Evolutionary conservation across 73 alveolate species (phyloP).

Genomic region (Stentor roeselii): DNA sequence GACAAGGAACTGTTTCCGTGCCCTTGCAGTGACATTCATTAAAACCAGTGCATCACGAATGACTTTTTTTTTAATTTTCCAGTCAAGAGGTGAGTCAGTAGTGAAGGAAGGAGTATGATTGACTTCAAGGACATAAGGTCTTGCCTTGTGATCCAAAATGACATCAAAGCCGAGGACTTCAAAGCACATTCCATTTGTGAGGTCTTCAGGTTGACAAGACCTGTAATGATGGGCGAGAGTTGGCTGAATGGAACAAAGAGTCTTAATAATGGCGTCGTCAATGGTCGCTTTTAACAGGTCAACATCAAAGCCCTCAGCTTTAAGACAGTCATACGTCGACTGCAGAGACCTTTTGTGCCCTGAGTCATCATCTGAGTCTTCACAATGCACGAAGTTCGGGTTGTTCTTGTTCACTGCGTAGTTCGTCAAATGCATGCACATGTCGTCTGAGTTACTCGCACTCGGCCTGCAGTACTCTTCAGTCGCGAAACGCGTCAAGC

Average conservation of each 20-base stretch:
- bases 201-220: slow-evolving; percentile 50
- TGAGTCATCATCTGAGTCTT: slow-evolving; percentile 45
- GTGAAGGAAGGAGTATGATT: slow-evolving; percentile 51
- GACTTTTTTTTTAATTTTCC: slow-evolving; percentile 29
- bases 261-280: slow-evolving; percentile 46
- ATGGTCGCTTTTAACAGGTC: slow-evolving; percentile 39
- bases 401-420: slow-evolving; percentile 79
- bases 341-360: slow-evolving; percentile 66
- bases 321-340: slow-evolving; percentile 39
- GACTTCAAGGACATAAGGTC: slow-evolving; percentile 41
- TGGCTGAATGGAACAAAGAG: slow-evolving; percentile 54
- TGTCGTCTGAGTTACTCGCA: slow-evolving; percentile 47
- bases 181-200: slow-evolving; percentile 51
- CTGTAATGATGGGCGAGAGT: slow-evolving; percentile 49
- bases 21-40: slow-evolving; percentile 34
- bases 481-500: slow-evolving; percentile 83
- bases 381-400: slow-evolving; percentile 59
- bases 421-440: slow-evolving; percentile 85
- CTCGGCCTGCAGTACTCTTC: slow-evolving; percentile 60
- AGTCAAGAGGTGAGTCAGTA: slow-evolving; percentile 52
- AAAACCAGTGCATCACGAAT: slow-evolving; percentile 28
- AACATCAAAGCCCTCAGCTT: slow-evolving; percentile 50
- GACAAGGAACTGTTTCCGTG: slow-evolving; percentile 14
- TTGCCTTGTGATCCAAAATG: slow-evolving; percentile 37
- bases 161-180: slow-evolving; percentile 54